A percentile compares a stretch with the other conserved stretches of the same genome.
These are phyloP conservation scores for Aureobasidium zeae DNA, from an alignment of 2,329 filamentous ascomycete genomes.

Conservation along the genomic window DNA sequence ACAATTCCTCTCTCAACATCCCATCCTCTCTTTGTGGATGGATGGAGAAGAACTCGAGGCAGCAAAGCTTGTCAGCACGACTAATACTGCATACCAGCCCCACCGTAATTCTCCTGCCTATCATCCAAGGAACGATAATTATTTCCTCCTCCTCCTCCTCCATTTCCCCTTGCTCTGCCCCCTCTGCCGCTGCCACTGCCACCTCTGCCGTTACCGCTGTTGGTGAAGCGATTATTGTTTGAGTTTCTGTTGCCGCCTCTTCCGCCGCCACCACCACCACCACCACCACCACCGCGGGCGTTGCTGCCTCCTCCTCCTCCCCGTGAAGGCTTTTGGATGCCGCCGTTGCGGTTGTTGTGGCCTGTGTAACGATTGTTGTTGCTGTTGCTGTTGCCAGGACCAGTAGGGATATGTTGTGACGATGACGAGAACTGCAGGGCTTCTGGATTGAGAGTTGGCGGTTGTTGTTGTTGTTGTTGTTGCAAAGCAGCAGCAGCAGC, in stretches of 20 bases:
- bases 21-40: too few species aligned
- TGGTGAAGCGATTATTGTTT: too few species aligned
- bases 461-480: constrained; percentile 22
- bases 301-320: too few species aligned
- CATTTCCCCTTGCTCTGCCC: constrained; percentile 26
- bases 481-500: background rate
- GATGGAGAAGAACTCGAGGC: too few species aligned
- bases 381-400: constrained; percentile 26
- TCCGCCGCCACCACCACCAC: constrained; percentile 35
- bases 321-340: constrained; percentile 27
- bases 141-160: constrained; percentile 23
- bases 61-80: too few species aligned
- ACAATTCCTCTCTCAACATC: too few species aligned
- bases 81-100: constrained; percentile 31
- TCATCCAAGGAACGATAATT: constrained; percentile 39
- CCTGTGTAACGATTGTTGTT: constrained; percentile 18
- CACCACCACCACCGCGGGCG: constrained; percentile 31
- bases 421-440: constrained; percentile 4
- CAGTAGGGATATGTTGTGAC: constrained; percentile 25
- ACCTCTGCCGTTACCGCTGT: too few species aligned
- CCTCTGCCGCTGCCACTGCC: constrained; percentile 39
- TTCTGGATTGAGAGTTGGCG: constrained; percentile 17
- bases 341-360: constrained; percentile 29
- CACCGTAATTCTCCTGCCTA: constrained; percentile 28
- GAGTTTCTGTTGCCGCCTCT: constrained; percentile 41